phyloP scores from a whole-genome alignment of 106 monocot genomes.

The Dendrobium chrysotoxum region DNA sequence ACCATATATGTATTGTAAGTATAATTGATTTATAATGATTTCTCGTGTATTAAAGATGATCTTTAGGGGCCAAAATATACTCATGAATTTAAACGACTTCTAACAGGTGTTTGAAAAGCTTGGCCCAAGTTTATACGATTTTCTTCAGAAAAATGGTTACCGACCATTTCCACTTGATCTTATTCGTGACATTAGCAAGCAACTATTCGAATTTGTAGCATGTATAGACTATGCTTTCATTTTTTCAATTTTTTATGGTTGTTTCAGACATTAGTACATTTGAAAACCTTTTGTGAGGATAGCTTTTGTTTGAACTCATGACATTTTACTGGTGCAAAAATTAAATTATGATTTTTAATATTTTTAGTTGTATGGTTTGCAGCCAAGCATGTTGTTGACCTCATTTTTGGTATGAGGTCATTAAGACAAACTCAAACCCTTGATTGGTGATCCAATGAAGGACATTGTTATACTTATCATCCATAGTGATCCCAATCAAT shows the following conservation, averaged over 20 bases:
- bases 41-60: conserved; percentile 18
- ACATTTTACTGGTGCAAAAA: neutral
- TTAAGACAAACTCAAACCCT: no score
- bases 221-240: conserved; percentile 30
- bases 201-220: conserved; percentile 93
- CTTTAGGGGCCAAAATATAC: conserved; percentile 25
- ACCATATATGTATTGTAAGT: conserved; percentile 99
- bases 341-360: neutral
- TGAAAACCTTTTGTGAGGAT: neutral
- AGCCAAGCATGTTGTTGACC: no score
- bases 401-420: no score
- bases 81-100: conserved; percentile 57
- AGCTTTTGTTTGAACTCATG: neutral
- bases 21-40: conserved; percentile 49
- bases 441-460: no score
- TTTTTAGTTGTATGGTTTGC: neutral
- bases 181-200: conserved; percentile 84
- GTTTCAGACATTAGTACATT: neutral
- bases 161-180: conserved; percentile 91
- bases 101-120: conserved; percentile 99
- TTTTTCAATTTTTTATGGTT: neutral
- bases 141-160: conserved; percentile 89
- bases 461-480: no score
- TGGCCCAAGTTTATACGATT: conserved; percentile 99
- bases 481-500: no score